Conservation (phyloP, 164 flowering plant genomes). For the Echeveria elegans region DNA sequence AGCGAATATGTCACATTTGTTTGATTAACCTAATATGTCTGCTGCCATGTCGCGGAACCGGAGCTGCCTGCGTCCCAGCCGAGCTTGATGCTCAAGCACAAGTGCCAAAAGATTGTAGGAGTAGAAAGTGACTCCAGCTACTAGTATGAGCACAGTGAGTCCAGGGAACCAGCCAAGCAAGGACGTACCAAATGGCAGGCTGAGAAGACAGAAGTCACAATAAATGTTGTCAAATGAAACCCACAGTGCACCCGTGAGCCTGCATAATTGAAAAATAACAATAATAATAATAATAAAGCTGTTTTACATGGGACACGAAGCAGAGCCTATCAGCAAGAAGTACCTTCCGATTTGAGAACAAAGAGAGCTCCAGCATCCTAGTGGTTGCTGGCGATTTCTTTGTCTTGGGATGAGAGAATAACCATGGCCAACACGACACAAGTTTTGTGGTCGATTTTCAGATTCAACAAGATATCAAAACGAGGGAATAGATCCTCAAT, state of each 20-base stretch:
- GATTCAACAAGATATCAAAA: too few relatives aligned
- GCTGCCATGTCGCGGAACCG: slow-evolving; percentile 41
- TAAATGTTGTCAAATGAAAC: slow-evolving; percentile 44
- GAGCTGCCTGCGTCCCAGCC: slow-evolving; percentile 32
- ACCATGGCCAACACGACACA: too few relatives aligned
- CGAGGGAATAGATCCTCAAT: too few relatives aligned
- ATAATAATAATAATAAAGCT: neutral
- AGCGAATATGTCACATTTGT: too few relatives aligned
- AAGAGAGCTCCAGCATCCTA: slow-evolving; percentile 35
- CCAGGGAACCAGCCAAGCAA: slow-evolving; percentile 40
- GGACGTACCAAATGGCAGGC: slow-evolving; percentile 32
- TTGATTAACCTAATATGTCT: slow-evolving; percentile 39
- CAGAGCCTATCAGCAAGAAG: too few relatives aligned
- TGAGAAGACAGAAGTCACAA: slow-evolving; percentile 39
- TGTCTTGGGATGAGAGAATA: too few relatives aligned
- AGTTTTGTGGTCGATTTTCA: too few relatives aligned
- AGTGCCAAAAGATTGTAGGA: slow-evolving; percentile 37
- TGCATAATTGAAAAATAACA: neutral
- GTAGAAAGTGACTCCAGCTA: slow-evolving; percentile 33
- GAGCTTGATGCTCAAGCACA: slow-evolving; percentile 40
- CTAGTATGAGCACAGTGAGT: slow-evolving; percentile 13
- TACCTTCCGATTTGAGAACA: slow-evolving; percentile 32
- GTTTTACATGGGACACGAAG: neutral
- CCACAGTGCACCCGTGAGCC: slow-evolving; percentile 54
- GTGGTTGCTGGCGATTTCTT: too few relatives aligned